Evolutionary conservation across 164 flowering plant genomes (phyloP), one percentile per base, ranked within the genome.

Genomic region (Vitis rupestris): DNA sequence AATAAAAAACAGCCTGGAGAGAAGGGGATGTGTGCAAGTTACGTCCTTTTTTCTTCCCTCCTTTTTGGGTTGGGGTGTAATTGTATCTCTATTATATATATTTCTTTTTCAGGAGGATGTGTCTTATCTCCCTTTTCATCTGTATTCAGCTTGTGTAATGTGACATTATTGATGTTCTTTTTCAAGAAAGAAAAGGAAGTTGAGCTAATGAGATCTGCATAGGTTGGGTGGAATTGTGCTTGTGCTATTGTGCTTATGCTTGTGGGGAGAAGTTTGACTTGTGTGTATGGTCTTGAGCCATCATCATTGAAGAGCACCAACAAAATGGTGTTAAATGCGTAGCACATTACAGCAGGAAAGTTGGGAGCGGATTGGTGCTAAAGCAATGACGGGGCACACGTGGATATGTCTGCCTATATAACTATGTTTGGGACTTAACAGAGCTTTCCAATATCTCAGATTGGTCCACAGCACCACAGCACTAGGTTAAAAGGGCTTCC

Each of bases 1-100:
- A 44, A 47, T 31, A 10, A 9, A 19, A 50, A 58, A 27, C 49
- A 51, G 68, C 74, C 65, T 50, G 68, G 51, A 61, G 52, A 60
- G 11, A 48, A 4, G n/a, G 29, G 15, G 10, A 53, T 51, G 9
- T n/a, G 10, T 13, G 17, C 10, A 59, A 10, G 11, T 27, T 12
- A 15, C 17, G 3, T 15, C 27, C 30, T 59, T 12, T 23, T 9
- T 30, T 17, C 50, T 50, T 60, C 4, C 59, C 51, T 23, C 27
- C 6, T 62, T 62, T 62, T n/a, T n/a, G 50, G 52, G 47, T 62
- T 50, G 11, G 3, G 44, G 44, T 0, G 44, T 37, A 3, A 37
- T 37, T 37, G 44, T 37, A 37, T 53, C 27, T 23, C 27, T 23
- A 23, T 23, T 23, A 1, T 23, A 23, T 23, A 23, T 23, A 1